A percentile compares a stretch with the other conserved stretches of the same genome.
These are phyloP conservation scores for Paramyrothecium roridum DNA, from an alignment of 2,329 filamentous ascomycete genomes.

Conservation along the genomic window DNA sequence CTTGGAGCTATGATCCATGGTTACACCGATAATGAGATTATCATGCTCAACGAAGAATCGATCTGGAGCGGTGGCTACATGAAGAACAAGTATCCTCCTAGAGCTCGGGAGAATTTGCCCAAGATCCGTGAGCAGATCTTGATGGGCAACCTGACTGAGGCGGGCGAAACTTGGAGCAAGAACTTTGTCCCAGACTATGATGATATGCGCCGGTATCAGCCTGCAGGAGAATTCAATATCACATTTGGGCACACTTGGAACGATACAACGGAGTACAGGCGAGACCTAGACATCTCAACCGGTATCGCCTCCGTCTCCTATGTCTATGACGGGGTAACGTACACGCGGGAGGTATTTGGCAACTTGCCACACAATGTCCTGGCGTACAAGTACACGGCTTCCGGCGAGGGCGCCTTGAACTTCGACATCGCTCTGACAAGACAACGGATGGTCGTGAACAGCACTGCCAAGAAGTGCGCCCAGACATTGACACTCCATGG, in stretches of 20 bases:
- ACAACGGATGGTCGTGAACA: not conserved
- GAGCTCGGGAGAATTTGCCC: conserved; percentile 27
- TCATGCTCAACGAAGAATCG: conserved; percentile 44
- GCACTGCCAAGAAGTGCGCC: not conserved
- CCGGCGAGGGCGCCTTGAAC: conserved; percentile 7
- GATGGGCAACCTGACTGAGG: conserved; percentile 27
- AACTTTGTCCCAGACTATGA: not conserved
- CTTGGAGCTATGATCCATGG: conserved; percentile 36
- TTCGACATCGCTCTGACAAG: conserved; percentile 1
- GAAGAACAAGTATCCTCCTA: conserved; percentile 30
- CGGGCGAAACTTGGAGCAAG: conserved; percentile 1
- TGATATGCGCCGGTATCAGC: conserved; percentile 6
- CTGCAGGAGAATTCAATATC: conserved; percentile 11
- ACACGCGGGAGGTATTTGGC: conserved; percentile 17
- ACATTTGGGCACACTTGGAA: conserved; percentile 15
- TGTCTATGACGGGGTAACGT: conserved; percentile 9
- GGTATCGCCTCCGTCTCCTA: conserved; percentile 9
- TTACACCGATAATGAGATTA: conserved; percentile 24
- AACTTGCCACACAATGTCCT: conserved; percentile 18
- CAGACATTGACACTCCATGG: conserved; percentile 1
- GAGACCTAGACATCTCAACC: conserved; percentile 12
- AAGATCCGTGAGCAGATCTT: conserved; percentile 32
- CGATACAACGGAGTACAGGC: conserved; percentile 23
- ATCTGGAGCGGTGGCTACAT: conserved; percentile 39
- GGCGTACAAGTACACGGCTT: conserved; percentile 13